Percentiles rank a stretch among this genome's conserved stretches.
Evolutionary conservation across 2,329 filamentous ascomycete genomes (phyloP).

Genomic region (Pseudogymnoascus sp.): DNA sequence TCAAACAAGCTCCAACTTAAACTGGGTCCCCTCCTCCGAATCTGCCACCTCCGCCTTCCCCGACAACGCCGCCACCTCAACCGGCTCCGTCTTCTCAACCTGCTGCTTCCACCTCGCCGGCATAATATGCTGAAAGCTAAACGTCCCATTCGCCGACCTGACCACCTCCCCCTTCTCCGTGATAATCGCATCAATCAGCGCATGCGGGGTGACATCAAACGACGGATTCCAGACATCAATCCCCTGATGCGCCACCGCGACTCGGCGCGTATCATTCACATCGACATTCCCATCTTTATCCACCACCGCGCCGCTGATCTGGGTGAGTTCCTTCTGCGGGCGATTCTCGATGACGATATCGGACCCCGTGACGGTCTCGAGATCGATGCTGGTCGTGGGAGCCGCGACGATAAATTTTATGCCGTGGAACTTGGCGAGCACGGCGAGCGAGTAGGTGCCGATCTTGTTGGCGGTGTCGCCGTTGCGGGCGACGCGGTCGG

Average conservation of each 20-base stretch:
- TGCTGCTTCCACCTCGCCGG: conserved; percentile 43
- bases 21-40: conserved; percentile 17
- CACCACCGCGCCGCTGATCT: conserved; percentile 70
- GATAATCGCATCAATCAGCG: conserved; percentile 85
- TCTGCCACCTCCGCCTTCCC: background rate
- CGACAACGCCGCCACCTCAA: background rate
- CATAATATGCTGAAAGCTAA: conserved; percentile 53
- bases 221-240: conserved; percentile 94
- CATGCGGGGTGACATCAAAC: conserved; percentile 88
- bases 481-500: conserved; percentile 90
- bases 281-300: conserved; percentile 56
- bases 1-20: conserved; percentile 16
- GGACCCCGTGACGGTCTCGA: conserved; percentile 66
- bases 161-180: conserved; percentile 85
- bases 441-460: conserved; percentile 85
- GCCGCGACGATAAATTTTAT: conserved; percentile 94
- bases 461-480: conserved; percentile 99
- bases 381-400: conserved; percentile 87
- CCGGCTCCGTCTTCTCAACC: conserved; percentile 15
- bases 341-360: conserved; percentile 90
- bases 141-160: conserved; percentile 63
- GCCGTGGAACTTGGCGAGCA: conserved; percentile 80
- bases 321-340: conserved; percentile 70
- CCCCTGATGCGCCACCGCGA: conserved; percentile 69
- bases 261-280: conserved; percentile 53